Base-by-base conservation (phyloP, 768 basidiomycete genomes). In the Lactarius akahatsu region DNA sequence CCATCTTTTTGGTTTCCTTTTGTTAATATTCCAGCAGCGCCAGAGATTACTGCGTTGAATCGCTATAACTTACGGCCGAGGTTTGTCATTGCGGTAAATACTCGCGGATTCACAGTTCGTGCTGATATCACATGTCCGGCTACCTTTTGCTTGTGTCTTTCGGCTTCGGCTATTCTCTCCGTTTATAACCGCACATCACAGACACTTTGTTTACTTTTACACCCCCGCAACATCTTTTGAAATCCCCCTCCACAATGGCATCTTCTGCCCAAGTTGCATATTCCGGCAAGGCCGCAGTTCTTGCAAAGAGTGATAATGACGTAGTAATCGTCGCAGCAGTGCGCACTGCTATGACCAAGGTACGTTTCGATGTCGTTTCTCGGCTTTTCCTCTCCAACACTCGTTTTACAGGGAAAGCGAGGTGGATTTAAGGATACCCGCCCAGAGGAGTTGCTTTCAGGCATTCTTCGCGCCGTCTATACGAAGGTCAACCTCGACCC, bases 281-380 rank as follows among this genome's bases (percentile, higher is more conserved):
- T 4, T 61, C 68, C 16, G 71, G 68, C 32, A 73, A 72, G 63
- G 60, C 69, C 28, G 57, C 64, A 8, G 60, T 74, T 64, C 83
- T 94, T 58, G 80, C 84, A 72, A 89, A 92, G 79, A 79, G 84
- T 71, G 88, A 90, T 68, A 83, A 92, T 75, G 94, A 96, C 77
- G 89, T 98, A 16, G 96, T 98, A 69, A 91, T 98, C 74, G 86
- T 94, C 73, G 80, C 87, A 13, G 95, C 96, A 26, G 85, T 93
- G 57, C 88, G 97, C 69, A 94, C 95, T 55, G 92, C 97, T 30
- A 83, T 96, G 66, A 97, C 96, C 36, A 96, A 95, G 84, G 94
- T 92, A 40, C 62, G 73, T 10, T 54, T 15, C 8, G 8, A 45
- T 32, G 20, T n/a, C 36, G 41, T 66, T 59, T n/a, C 56, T 16